Evolutionary conservation across 768 basidiomycete genomes (phyloP).

Genomic region (Imleria badia): DNA sequence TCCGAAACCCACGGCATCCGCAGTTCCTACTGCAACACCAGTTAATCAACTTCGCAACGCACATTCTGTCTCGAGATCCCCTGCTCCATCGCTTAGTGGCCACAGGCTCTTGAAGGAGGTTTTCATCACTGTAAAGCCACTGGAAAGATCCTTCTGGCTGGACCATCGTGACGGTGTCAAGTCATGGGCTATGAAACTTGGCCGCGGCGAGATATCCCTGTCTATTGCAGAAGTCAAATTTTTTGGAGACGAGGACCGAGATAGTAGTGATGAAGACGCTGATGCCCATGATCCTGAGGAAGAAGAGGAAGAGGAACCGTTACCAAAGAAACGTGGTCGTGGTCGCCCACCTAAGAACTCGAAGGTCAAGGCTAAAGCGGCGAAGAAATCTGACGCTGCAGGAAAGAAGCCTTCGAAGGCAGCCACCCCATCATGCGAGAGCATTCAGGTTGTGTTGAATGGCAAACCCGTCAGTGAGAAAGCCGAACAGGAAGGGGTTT

Average conservation of each 20-base stretch:
- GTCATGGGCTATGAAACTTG: conserved; percentile 68
- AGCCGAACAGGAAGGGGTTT: conserved; percentile 48
- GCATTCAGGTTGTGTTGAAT: conserved; percentile 65
- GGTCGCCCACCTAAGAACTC: conserved; percentile 34
- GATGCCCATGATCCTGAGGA: conserved; percentile 45
- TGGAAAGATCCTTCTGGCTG: conserved; percentile 55
- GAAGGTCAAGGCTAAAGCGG: conserved; percentile 34
- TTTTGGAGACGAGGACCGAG: conserved; percentile 56
- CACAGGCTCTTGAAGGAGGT: conserved; percentile 53
- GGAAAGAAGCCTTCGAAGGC: conserved; percentile 50
- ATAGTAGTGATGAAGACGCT: conserved; percentile 56
- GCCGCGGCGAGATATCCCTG: conserved; percentile 54
- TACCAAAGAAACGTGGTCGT: conserved; percentile 44
- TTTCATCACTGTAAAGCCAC: conserved; percentile 56
- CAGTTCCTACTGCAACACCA: conserved; percentile 4
- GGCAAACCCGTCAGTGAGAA: conserved; percentile 48
- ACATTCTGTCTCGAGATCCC: conserved; percentile 34
- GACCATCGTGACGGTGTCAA: conserved; percentile 71
- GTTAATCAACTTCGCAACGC: conserved; percentile 19
- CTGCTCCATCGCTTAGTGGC: conserved; percentile 31
- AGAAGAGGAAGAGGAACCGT: conserved; percentile 38
- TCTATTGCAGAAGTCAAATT: conserved; percentile 55
- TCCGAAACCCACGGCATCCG: conserved; percentile 18
- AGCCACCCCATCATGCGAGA: conserved; percentile 38
- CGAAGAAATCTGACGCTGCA: conserved; percentile 32